These are phyloP conservation scores for Amanita pseudoporphyria DNA, from an alignment of 768 basidiomycete genomes.

Conservation along the genomic window DNA sequence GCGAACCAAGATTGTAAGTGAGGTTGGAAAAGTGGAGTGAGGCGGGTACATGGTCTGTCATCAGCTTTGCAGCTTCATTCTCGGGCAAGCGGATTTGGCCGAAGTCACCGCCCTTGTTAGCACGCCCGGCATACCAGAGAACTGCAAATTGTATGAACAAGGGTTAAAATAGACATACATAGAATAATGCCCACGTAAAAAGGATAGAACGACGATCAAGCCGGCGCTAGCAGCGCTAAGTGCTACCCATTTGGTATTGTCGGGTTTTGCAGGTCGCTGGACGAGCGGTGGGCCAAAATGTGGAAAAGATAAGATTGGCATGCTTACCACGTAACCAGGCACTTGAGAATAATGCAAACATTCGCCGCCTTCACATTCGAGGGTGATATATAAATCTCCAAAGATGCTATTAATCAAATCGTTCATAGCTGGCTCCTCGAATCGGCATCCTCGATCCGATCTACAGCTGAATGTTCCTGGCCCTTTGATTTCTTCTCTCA, in stretches of 20 bases:
- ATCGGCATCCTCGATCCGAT: conserved; percentile 65
- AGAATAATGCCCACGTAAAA: conserved; percentile 35
- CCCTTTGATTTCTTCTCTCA: conserved; percentile 82
- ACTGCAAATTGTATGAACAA: conserved; percentile 22
- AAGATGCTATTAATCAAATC: conserved; percentile 89
- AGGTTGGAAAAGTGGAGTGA: conserved; percentile 85
- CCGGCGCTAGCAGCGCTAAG: conserved; percentile 76
- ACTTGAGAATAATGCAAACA: conserved; percentile 92
- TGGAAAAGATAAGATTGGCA: neutral
- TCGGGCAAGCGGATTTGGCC: conserved; percentile 72
- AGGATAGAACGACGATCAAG: conserved; percentile 60
- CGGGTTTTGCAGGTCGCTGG: conserved; percentile 72
- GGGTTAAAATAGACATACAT: neutral
- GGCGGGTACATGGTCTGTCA: conserved; percentile 92
- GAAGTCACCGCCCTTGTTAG: conserved; percentile 54
- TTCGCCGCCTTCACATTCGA: conserved; percentile 84
- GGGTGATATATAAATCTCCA: conserved; percentile 82
- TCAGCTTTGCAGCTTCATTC: conserved; percentile 72
- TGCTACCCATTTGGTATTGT: conserved; percentile 75
- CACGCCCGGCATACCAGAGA: conserved; percentile 87
- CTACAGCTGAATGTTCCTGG: conserved; percentile 82
- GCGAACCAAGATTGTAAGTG: conserved; percentile 63
- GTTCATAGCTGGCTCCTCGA: conserved; percentile 97
- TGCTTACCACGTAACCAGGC: conserved; percentile 72
- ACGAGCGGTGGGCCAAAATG: neutral